Evolutionary conservation across 305 asterid species (phyloP), one percentile per base, ranked within the genome.

Genomic region (Lippia alba): DNA sequence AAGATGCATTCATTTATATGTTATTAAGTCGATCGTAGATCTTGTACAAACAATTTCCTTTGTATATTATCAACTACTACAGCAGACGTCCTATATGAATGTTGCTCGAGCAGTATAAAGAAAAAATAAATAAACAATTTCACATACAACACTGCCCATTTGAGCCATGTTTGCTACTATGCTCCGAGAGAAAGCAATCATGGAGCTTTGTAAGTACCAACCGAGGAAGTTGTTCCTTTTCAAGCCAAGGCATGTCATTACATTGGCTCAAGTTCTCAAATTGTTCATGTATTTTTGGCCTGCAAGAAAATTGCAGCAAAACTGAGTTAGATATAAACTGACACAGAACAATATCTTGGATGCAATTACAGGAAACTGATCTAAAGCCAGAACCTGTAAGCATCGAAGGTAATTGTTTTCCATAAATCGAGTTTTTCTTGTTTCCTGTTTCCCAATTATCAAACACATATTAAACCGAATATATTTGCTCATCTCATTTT

Each of bases 281-380:
- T 16, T 41, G 36, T 9, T 76, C 80, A 78, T 44, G 76, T 75
- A 65, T 56, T 55, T 73, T 76, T 81, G 36, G 89, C 86, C 85
- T 76, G 48, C 66, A 75, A 50, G 66, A 36, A 40, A 8, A 44
- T 73, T 15, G 65, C n/a, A 45, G 33, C 72, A 56, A 46, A 66
- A 48, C 51, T 17, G 34, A 18, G 53, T 60, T 57, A 64, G 36
- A 41, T 11, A 12, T 1, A 14, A 32, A 19, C 5, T 4, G 15
- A 10, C 54, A 48, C 19, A n/a, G 12, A 61, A 74, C 74, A 64
- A 69, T 80, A 76, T 75, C 53, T 46, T 2, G 20, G 36, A 63
- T 61, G 74, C 53, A 56, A 64, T 40, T 15, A 30, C 76, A 48
- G 44, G 39, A 45, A 62, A 56, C 32, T 53, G 59, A 63, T 67